Evolutionary conservation across 2,329 filamentous ascomycete species (phyloP).

Genomic region (Fusarium circinatum): DNA sequence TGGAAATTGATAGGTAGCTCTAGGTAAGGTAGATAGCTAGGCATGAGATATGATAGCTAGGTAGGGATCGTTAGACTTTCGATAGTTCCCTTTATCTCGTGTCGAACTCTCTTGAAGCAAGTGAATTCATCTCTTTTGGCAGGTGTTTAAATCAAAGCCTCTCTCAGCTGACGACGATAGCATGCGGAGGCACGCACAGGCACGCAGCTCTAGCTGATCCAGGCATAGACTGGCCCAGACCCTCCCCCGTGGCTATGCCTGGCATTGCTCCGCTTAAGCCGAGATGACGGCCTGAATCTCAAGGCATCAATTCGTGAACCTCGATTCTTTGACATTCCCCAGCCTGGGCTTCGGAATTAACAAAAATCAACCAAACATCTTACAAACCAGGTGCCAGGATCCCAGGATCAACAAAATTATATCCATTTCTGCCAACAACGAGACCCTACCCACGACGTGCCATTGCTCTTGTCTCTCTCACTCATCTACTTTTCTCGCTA

Average conservation of each 20-base stretch:
- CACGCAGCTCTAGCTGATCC: neutral
- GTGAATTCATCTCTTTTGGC: neutral
- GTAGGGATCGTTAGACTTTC: neutral
- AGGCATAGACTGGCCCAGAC: neutral
- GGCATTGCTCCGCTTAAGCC: slow-evolving; percentile 16
- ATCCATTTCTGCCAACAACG: slow-evolving; percentile 7
- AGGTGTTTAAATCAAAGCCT: neutral
- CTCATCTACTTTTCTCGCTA: neutral
- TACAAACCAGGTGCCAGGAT: slow-evolving; percentile 32
- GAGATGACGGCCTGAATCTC: slow-evolving; percentile 1
- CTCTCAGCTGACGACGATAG: neutral
- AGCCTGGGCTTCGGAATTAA: neutral
- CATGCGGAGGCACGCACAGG: neutral
- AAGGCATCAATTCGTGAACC: slow-evolving; percentile 11
- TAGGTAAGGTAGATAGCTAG: neutral
- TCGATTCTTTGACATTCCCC: slow-evolving; percentile 20
- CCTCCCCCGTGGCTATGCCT: neutral
- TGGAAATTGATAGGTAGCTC: neutral
- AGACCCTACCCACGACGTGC: neutral
- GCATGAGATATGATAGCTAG: neutral
- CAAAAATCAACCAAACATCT: slow-evolving; percentile 37
- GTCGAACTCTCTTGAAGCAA: neutral
- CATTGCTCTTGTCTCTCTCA: neutral
- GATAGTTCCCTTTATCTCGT: neutral
- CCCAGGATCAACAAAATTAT: slow-evolving; percentile 21